Base-by-base conservation (phyloP, 176 grass and related monocot species). In the Hsuehochloa calcarea region DNA sequence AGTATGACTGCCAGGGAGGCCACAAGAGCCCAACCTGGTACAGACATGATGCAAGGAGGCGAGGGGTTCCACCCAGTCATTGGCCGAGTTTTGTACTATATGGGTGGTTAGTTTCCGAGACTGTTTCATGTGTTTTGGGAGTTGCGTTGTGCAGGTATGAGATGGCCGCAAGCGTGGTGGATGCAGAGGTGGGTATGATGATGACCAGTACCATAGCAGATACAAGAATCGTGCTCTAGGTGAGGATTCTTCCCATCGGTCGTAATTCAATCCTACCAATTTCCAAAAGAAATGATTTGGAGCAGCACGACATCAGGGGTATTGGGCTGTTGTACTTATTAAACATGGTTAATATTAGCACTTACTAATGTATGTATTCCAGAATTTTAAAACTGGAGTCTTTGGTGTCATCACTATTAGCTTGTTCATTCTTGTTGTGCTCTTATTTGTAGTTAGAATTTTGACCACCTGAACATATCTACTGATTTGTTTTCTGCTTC, bases 1-100 rank as follows among this genome's bases (percentile, higher is more conserved):
- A 91, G 20, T 95, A 95, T 23, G 96, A 93, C 81, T 83, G 96
- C 77, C 90, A 89, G 19, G 89, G 95, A 22, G 91, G 95, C 27
- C 90, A 91, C 49, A 77, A 93, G 35, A 92, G 95, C 74, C 90
- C 92, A 23, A 70, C 92, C 65, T 89, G 88, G 17, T 87, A 92
- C 73, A 82, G 85, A 10, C 60, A 75, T 56, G 87, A 85, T 5
- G 81, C 75, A 25, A 70, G 78, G 78, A 88, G 87, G 77, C 82
- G 68, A 85, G 77, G 4, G 1, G 38, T 15, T 56, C 52, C 20
- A 29, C 78, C 41, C 26, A 17, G 31, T 65, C 26, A 23, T 35
- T 45, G 41, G 51, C 59, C 38, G 0, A n/a, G 7, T 25, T 84
- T 72, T 64, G 70, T 40, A 40, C 26, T 39, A 13, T n/a, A 25